A percentile compares a stretch with the other conserved stretches of the same genome.
Evolutionary conservation across 352 stramenopile genomes (phyloP).

Genomic region (Peronospora destructor): DNA sequence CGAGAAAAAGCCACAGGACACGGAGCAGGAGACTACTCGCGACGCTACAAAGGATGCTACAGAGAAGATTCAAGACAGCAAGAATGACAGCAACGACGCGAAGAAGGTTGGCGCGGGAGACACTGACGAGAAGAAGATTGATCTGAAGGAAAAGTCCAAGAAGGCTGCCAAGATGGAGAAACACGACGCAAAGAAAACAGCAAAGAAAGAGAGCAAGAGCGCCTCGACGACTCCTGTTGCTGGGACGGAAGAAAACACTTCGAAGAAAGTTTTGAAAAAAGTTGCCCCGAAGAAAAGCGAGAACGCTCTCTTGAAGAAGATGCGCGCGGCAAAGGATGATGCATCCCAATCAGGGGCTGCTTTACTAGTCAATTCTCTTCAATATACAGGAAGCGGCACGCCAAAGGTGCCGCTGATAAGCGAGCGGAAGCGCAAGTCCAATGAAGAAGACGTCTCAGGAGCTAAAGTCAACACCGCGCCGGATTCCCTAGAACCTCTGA

Average conservation of each 20-base stretch:
- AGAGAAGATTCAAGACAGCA: conserved; percentile 11
- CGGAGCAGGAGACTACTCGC: conserved; percentile 9
- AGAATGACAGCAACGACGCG: neutral
- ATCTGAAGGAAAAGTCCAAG: conserved; percentile 10
- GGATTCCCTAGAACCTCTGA: conserved; percentile 12
- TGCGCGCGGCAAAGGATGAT: conserved; percentile 27
- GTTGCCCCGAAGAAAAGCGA: conserved; percentile 22
- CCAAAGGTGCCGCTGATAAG: conserved; percentile 9
- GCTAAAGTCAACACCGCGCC: conserved; percentile 3
- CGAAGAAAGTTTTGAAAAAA: conserved; percentile 19
- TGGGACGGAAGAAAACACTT: conserved; percentile 2
- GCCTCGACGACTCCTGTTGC: conserved; percentile 7
- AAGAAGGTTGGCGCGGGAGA: conserved; percentile 7
- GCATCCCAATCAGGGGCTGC: conserved; percentile 20
- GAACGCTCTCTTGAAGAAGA: conserved; percentile 29
- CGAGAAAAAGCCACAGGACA: conserved; percentile 9
- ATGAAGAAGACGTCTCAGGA: conserved; percentile 10
- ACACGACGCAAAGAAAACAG: conserved; percentile 6
- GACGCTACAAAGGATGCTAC: neutral
- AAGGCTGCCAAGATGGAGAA: conserved; percentile 10
- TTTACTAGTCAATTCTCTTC: conserved; percentile 18
- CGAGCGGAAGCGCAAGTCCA: conserved; percentile 21
- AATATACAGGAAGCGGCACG: conserved; percentile 3
- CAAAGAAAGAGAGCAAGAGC: conserved; percentile 11
- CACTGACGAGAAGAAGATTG: conserved; percentile 2